Percentiles rank a stretch among this genome's conserved stretches.
Evolutionary conservation across 495 filamentous ascomycete species (phyloP).

Genomic region (Chaetomidium leptoderma): DNA sequence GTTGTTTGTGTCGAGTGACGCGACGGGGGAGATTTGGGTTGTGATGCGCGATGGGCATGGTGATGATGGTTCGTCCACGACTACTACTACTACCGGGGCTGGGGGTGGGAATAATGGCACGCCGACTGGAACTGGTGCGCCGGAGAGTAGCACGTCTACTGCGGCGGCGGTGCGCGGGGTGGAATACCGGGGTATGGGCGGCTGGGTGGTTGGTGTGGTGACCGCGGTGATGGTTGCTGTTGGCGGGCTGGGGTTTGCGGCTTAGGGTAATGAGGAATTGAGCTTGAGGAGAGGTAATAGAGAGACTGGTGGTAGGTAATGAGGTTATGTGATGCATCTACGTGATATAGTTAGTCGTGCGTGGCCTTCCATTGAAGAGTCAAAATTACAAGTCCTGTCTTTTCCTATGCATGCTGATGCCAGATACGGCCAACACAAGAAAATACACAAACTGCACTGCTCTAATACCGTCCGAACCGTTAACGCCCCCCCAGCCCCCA

Average conservation of each 20-base stretch:
- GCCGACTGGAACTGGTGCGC: not conserved
- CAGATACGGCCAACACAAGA: too few relatives aligned
- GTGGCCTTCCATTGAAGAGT: not conserved
- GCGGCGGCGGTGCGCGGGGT: constrained; percentile 2
- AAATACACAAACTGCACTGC: constrained; percentile 7
- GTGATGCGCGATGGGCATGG: constrained; percentile 26
- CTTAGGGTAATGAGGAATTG: not conserved
- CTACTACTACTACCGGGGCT: not conserved
- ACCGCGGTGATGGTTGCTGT: constrained; percentile 11
- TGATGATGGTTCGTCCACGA: not conserved
- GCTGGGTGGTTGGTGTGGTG: constrained; percentile 12
- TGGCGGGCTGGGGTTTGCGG: constrained; percentile 6
- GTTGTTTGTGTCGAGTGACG: constrained; percentile 55
- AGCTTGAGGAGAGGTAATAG: not conserved
- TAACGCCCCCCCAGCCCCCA: constrained; percentile 2
- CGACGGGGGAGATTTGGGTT: constrained; percentile 57
- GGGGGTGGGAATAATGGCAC: not conserved
- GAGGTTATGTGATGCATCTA: not conserved
- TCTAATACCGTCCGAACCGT: constrained; percentile 15
- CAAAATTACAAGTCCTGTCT: not conserved
- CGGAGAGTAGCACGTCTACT: constrained; percentile 1
- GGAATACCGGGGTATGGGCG: not conserved
- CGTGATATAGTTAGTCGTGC: not conserved
- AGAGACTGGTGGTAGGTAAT: too few relatives aligned
- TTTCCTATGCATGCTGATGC: not conserved